Evolutionary conservation across 2,329 filamentous ascomycete species (phyloP), one percentile per base, ranked within the genome.

Genomic region (Phialophora chinensis): DNA sequence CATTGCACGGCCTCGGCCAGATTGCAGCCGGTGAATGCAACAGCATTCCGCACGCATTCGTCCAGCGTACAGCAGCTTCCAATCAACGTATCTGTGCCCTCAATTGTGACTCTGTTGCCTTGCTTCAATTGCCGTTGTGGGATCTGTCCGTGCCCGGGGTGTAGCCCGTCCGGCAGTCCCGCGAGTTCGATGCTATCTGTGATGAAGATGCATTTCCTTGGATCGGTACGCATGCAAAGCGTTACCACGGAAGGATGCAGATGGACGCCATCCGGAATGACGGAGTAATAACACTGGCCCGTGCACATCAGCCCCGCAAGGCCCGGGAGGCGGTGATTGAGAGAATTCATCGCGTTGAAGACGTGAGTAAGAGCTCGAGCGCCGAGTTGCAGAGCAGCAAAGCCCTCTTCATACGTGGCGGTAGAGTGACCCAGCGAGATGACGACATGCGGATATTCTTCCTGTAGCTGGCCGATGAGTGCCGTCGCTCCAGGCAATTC

Each of bases 141-240:
- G 23, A 86, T 85, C 69, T 86, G 84, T 1, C 81, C 76, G 67
- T 86, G 82, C 0, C 83, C 82, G 0, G 82, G 81, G 66, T 86
- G 82, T 0, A 79, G 77, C 0, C 84, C 84, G 61, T 86, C 82
- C 0, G 80, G 77, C 0, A 86, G 75, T 7, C 83, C 83, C 10
- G 83, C 82, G 2, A 87, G 79, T 71, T 87, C 84, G 69, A 85
- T 84, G 61, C 78, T 81, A 73, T 86, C 85, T 1, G 84, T 86
- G 66, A 86, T 80, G 54, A 85, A 74, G 56, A 86, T 83, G 67
- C 82, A 81, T 65, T 81, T 80, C 14, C 73, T 67, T 1, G 83
- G 83, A 35, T 81, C 80, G 1, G 81, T 74, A 25, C 79, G 78
- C 72, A 84, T 81, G 3, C 85, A 79, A 35, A 86, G 76, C 0